Evolutionary conservation across 2,329 filamentous ascomycete genomes (phyloP).

Genomic region (Nemania sp.): DNA sequence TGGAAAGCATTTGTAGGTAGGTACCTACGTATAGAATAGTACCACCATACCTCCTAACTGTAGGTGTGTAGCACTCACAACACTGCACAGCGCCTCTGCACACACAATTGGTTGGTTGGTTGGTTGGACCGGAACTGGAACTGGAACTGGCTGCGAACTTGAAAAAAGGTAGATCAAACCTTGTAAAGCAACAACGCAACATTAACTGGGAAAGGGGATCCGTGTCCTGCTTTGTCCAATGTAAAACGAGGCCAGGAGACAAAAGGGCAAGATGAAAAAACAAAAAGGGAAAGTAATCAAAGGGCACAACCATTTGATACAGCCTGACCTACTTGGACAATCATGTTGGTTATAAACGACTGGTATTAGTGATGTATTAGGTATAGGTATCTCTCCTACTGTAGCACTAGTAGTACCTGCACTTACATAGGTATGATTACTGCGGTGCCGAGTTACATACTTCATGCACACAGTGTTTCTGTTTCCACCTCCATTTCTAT

Average conservation of each 20-base stretch:
- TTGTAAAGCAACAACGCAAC: conserved; percentile 15
- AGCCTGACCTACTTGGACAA: neutral
- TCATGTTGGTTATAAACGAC: neutral
- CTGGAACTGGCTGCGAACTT: conserved; percentile 9
- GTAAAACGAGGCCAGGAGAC: neutral
- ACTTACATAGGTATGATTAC: neutral
- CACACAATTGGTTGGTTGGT: conserved; percentile 1
- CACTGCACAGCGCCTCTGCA: too few relatives aligned
- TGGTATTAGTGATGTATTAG: neutral
- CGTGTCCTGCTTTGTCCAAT: neutral
- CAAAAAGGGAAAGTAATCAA: neutral
- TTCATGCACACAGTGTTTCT: neutral
- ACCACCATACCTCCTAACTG: too few relatives aligned
- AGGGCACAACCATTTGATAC: neutral
- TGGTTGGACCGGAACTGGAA: conserved; percentile 7
- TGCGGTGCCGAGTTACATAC: neutral
- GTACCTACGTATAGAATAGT: neutral
- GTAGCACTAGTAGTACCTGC: neutral
- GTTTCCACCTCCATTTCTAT: neutral
- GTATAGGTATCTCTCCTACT: neutral
- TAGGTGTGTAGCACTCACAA: neutral
- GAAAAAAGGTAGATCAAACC: conserved; percentile 28
- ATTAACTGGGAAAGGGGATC: conserved; percentile 17
- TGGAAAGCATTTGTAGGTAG: conserved; percentile 3
- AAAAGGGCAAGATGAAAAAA: neutral